Evolutionary conservation across 2,329 filamentous ascomycete species (phyloP).

Genomic region (Calonectria pauciramosa): DNA sequence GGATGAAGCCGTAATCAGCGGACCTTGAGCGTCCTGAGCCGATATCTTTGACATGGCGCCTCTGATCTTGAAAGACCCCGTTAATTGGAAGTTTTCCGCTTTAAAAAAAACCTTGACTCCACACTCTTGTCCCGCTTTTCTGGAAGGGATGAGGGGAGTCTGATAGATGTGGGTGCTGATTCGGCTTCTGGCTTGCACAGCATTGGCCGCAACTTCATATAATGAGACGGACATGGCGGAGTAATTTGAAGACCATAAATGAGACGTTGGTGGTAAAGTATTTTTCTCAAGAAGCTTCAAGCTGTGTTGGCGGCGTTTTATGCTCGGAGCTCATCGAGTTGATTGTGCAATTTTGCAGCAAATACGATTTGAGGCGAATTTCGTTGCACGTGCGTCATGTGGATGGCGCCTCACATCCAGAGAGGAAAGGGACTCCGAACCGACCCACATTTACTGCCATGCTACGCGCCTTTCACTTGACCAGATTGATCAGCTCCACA

Average conservation of each 20-base stretch:
- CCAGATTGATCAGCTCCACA: background rate
- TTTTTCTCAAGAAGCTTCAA: background rate
- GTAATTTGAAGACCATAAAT: too few relatives aligned
- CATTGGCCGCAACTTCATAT: background rate
- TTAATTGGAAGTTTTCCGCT: conserved; percentile 44
- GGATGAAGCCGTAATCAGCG: conserved; percentile 31
- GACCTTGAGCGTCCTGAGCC: background rate
- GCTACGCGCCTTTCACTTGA: background rate
- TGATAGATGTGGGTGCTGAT: background rate
- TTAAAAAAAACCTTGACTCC: conserved; percentile 32
- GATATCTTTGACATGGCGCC: conserved; percentile 46
- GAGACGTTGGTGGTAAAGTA: too few relatives aligned
- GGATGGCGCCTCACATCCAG: background rate
- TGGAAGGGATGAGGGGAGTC: background rate
- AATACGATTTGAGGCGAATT: background rate
- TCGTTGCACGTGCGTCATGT: background rate
- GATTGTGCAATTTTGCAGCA: background rate
- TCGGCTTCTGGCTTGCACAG: background rate
- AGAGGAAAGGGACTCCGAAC: background rate
- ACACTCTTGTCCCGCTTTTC: background rate
- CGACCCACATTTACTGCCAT: background rate
- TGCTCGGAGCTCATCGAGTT: background rate
- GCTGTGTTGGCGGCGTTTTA: too few relatives aligned
- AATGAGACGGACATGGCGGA: background rate
- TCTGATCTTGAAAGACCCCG: conserved; percentile 44